phyloP scores from a whole-genome alignment of 768 basidiomycete genomes.

The Termitomyces sp. region DNA sequence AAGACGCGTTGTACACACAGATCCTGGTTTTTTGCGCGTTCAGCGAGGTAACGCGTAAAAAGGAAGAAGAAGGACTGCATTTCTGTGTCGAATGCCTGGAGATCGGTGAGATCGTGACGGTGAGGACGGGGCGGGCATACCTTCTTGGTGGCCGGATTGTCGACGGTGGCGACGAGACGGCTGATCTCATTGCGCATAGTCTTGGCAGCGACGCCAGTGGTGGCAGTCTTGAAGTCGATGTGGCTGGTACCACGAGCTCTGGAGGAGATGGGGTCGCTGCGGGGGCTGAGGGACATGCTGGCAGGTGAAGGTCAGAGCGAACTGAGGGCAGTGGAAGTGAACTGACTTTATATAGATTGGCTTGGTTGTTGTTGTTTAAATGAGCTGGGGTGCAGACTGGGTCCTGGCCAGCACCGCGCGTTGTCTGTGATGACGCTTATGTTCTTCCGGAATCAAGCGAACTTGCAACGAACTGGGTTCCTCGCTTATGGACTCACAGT shows the following conservation, averaged over 20 bases:
- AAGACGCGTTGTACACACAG: conserved; percentile 49
- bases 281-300: conserved; percentile 55
- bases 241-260: conserved; percentile 74
- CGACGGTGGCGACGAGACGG: conserved; percentile 82
- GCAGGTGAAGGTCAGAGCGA: conserved; percentile 11
- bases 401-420: conserved; percentile 37
- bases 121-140: conserved; percentile 29
- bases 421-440: conserved; percentile 60
- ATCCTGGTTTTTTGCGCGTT: conserved; percentile 81
- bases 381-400: conserved; percentile 50
- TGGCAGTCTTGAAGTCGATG: conserved; percentile 98
- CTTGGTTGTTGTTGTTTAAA: conserved; percentile 51
- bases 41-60: conserved; percentile 89
- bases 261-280: conserved; percentile 61
- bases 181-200: conserved; percentile 98
- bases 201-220: conserved; percentile 88
- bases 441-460: conserved; percentile 20
- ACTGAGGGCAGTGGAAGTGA: conserved; percentile 7
- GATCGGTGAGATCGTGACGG: conserved; percentile 12
- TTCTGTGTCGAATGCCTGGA: conserved; percentile 85
- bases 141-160: conserved; percentile 77
- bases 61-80: conserved; percentile 97
- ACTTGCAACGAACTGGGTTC: conserved; percentile 33
- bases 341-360: conserved; percentile 29
- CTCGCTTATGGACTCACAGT: conserved; percentile 40